Evolutionary conservation across 2,329 filamentous ascomycete genomes (phyloP).

Genomic region (Apiospora aurea): DNA sequence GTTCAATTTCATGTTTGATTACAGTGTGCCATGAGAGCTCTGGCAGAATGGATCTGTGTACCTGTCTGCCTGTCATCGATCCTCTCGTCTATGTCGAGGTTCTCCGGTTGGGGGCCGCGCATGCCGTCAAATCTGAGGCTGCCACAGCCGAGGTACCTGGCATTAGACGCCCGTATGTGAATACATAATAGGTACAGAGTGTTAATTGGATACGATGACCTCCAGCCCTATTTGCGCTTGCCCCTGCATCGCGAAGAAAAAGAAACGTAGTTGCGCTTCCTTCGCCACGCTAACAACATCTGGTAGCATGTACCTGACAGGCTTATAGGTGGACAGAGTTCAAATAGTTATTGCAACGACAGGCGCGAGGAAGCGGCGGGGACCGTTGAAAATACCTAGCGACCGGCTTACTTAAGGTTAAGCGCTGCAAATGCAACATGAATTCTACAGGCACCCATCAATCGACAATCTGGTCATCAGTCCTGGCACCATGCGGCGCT

Average conservation of each 20-base stretch:
- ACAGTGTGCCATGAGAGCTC: neutral
- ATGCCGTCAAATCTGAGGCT: neutral
- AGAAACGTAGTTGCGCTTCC: neutral
- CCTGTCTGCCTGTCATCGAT: constrained; percentile 4
- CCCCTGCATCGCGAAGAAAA: neutral
- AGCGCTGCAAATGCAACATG: neutral
- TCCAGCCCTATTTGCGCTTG: neutral
- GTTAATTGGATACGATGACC: neutral
- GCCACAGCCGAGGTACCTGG: neutral
- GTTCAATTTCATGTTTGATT: constrained; percentile 17
- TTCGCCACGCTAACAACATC: neutral
- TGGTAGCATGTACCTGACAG: neutral
- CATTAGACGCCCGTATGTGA: neutral
- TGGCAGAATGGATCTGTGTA: constrained; percentile 4
- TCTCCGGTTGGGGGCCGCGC: constrained; percentile 5
- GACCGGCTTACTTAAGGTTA: neutral
- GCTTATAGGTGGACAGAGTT: neutral
- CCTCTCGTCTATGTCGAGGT: neutral
- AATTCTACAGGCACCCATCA: too few relatives aligned
- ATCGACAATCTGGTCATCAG: neutral
- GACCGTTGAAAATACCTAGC: neutral
- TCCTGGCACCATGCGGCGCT: neutral
- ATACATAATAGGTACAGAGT: too few relatives aligned
- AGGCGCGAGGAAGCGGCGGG: constrained; percentile 4
- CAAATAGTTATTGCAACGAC: neutral